Conservation (phyloP, 768 basidiomycete species). For the Tylopilus cervinicoccineus region DNA sequence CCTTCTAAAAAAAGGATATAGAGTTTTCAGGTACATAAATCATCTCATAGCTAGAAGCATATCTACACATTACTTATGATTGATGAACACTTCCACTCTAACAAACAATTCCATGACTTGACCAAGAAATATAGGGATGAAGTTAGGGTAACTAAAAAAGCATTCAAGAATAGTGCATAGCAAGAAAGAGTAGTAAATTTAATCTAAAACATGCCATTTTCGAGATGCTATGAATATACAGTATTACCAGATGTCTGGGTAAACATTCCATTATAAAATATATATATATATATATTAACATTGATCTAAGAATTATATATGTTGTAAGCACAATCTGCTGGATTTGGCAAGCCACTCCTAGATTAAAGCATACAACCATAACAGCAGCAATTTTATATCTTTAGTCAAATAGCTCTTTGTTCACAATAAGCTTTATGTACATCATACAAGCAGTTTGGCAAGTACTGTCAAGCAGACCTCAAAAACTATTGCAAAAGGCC, state of each 20-base stretch:
- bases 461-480: no score
- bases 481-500: no score
- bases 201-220: conserved; percentile 57
- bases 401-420: no score
- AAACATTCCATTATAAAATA: not conserved
- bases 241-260: not conserved
- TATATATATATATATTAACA: no score
- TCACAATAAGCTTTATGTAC: no score
- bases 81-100: conserved; percentile 71
- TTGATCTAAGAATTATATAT: no score
- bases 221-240: conserved; percentile 24
- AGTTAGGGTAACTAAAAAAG: not conserved
- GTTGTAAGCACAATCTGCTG: no score
- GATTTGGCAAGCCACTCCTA: no score
- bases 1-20: conserved; percentile 59
- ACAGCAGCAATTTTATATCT: conserved; percentile 45
- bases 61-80: conserved; percentile 61
- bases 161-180: conserved; percentile 34
- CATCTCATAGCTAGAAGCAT: conserved; percentile 57
- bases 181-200: conserved; percentile 68
- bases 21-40: conserved; percentile 50
- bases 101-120: conserved; percentile 83
- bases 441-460: no score
- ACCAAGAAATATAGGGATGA: conserved; percentile 54
- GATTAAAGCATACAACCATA: not conserved